Percentiles rank a stretch among this genome's conserved stretches.
phyloP scores from a whole-genome alignment of 129 eudicot genomes.

The Kitagawia praeruptora region DNA sequence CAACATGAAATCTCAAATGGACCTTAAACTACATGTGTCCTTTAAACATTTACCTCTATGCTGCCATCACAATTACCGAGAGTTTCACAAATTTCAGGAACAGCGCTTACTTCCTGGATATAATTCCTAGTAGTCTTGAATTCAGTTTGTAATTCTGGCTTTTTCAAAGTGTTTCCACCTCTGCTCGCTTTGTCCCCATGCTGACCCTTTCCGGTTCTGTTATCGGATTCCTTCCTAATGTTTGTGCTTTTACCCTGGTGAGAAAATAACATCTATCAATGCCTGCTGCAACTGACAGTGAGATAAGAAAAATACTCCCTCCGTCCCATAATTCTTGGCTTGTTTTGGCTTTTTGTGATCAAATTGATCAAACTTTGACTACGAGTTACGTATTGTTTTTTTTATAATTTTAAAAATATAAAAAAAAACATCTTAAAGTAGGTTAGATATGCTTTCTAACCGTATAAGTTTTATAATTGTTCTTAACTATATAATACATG shows the following conservation, averaged over 20 bases:
- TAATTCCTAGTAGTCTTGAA: constrained; percentile 14
- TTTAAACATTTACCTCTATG: constrained; percentile 30
- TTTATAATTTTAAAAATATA: too few species aligned
- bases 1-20: not conserved
- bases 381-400: too few species aligned
- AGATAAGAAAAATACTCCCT: not conserved
- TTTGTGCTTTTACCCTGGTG: constrained; percentile 36
- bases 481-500: too few species aligned
- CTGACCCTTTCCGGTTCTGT: constrained; percentile 18
- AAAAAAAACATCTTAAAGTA: too few species aligned
- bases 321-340: too few species aligned
- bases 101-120: constrained; percentile 21
- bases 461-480: too few species aligned
- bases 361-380: too few species aligned
- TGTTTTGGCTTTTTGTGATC: too few species aligned
- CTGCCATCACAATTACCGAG: constrained; percentile 23
- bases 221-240: constrained; percentile 28
- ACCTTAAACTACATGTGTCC: not conserved
- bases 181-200: constrained; percentile 19
- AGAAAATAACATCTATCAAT: constrained; percentile 16
- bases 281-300: constrained; percentile 9
- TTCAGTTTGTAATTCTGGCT: constrained; percentile 17
- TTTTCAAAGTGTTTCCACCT: constrained; percentile 22
- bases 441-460: too few species aligned
- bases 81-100: constrained; percentile 25